Evolutionary conservation across 108 stramenopile species (phyloP).

Genomic region (Skeletonema tropicum): DNA sequence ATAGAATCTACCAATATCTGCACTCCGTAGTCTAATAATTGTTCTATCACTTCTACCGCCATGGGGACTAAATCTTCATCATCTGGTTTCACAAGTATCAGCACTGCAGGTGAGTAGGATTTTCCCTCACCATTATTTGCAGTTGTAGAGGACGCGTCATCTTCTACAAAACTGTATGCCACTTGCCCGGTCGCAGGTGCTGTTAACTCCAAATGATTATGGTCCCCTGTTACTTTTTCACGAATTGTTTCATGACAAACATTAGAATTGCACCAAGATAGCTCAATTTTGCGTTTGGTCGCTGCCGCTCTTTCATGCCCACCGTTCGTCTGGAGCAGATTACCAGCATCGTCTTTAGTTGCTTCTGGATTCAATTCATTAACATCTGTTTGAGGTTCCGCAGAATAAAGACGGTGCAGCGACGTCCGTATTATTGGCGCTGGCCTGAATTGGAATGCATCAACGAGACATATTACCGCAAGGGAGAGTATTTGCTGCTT

Average conservation of each 20-base stretch:
- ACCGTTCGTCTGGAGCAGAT: background rate
- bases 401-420: background rate
- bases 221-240: constrained; percentile 72
- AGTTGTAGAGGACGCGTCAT: constrained; percentile 6
- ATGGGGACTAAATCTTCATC: constrained; percentile 62
- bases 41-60: constrained; percentile 64
- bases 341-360: background rate
- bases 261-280: constrained; percentile 77
- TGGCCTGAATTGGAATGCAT: background rate
- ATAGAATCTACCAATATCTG: constrained; percentile 68
- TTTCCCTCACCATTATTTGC: background rate
- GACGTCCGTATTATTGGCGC: background rate
- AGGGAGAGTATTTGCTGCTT: background rate
- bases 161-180: constrained; percentile 52
- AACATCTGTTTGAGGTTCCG: background rate
- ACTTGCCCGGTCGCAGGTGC: constrained; percentile 89
- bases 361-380: background rate
- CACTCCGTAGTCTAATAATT: constrained; percentile 45
- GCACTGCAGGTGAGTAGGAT: constrained; percentile 51
- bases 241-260: constrained; percentile 62
- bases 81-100: constrained; percentile 71
- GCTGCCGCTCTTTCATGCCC: background rate
- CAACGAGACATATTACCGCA: background rate
- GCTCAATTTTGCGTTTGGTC: constrained; percentile 59
- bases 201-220: constrained; percentile 75